A percentile compares a stretch with the other conserved stretches of the same genome.
Evolutionary conservation across 2,329 filamentous ascomycete species (phyloP).

Genomic region (Fusarium fracticaudum): DNA sequence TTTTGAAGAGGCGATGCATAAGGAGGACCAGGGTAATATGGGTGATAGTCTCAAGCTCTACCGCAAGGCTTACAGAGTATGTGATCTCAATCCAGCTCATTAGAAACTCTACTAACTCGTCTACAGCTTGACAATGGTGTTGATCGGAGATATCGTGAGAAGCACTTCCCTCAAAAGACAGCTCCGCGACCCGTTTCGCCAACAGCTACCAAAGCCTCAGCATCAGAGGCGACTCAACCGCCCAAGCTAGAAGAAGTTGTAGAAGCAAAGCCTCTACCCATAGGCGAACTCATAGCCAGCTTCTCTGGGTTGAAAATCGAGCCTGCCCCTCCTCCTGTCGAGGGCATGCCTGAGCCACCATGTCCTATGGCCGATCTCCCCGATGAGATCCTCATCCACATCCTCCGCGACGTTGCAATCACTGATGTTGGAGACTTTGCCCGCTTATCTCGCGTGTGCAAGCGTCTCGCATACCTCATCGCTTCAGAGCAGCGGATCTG

Average conservation of each 20-base stretch:
- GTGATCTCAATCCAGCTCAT: not conserved
- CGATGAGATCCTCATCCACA: conserved; percentile 84
- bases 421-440: conserved; percentile 80
- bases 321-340: conserved; percentile 72
- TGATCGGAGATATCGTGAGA: conserved; percentile 87
- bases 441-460: conserved; percentile 83
- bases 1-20: conserved; percentile 91
- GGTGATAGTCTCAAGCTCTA: conserved; percentile 91
- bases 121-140: conserved; percentile 77
- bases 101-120: not conserved
- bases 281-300: conserved; percentile 76
- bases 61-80: conserved; percentile 86
- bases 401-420: conserved; percentile 77
- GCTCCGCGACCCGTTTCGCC: conserved; percentile 32
- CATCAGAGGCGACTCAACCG: not conserved
- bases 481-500: conserved; percentile 87
- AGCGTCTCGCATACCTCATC: conserved; percentile 85
- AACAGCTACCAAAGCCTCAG: conserved; percentile 20
- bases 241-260: conserved; percentile 58
- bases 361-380: conserved; percentile 83
- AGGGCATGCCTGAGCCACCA: conserved; percentile 76
- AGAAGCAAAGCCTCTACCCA: conserved; percentile 58
- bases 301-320: conserved; percentile 79
- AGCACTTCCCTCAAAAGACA: conserved; percentile 77
- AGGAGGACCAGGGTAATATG: conserved; percentile 83